Conservation (phyloP, 2,329 filamentous ascomycete species). For the Zasmidium angulare region DNA sequence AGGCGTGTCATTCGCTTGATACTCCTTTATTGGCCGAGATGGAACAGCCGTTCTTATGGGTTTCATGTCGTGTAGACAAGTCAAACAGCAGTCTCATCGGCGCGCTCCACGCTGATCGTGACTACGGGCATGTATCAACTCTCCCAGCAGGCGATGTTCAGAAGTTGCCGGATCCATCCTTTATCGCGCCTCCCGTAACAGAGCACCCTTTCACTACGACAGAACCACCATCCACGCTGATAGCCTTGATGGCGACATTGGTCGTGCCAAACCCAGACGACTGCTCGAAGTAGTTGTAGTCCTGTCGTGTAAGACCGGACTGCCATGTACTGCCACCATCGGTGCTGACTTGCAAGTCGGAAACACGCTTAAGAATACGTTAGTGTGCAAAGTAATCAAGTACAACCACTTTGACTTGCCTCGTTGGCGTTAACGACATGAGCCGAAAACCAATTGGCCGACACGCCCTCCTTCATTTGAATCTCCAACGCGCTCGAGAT, state of each 20-base stretch:
- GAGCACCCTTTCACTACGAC: conserved; percentile 55
- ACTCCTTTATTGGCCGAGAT: too few relatives aligned
- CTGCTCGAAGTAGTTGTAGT: conserved; percentile 60
- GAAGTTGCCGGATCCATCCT: conserved; percentile 37
- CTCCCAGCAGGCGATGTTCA: conserved; percentile 1
- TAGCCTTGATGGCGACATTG: conserved; percentile 58
- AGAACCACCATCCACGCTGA: conserved; percentile 51
- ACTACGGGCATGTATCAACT: too few relatives aligned
- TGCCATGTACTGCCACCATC: conserved; percentile 23
- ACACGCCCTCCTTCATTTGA: conserved; percentile 55
- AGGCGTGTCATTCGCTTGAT: too few relatives aligned
- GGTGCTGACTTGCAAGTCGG: conserved; percentile 19
- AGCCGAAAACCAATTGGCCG: conserved; percentile 58
- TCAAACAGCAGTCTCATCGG: too few relatives aligned
- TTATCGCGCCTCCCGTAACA: conserved; percentile 37
- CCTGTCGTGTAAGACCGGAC: conserved; percentile 14
- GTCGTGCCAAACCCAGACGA: conserved; percentile 55
- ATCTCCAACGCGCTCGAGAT: conserved; percentile 52
- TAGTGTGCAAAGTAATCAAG: neutral
- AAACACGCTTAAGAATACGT: conserved; percentile 13
- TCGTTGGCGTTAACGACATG: conserved; percentile 64
- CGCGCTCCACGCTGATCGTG: too few relatives aligned
- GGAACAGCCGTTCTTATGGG: too few relatives aligned
- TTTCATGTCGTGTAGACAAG: too few relatives aligned
- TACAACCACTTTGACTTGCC: conserved; percentile 4